Evolutionary conservation across 2,329 filamentous ascomycete species (phyloP), one percentile per base, ranked within the genome.

Genomic region (Metarhizium brunneum): DNA sequence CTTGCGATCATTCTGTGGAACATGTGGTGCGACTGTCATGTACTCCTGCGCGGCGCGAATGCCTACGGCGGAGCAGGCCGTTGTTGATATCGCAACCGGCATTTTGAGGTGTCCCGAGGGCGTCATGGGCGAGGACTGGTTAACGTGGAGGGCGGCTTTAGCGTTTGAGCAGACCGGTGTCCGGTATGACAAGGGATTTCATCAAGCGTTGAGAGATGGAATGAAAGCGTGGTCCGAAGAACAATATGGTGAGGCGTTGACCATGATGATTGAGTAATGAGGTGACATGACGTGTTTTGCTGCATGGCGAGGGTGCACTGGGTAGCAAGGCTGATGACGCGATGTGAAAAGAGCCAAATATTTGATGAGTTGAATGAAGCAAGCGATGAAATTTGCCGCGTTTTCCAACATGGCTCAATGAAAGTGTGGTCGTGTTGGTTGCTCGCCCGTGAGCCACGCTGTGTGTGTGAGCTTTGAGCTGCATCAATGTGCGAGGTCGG

Each of bases 21-120:
- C 59, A 2, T 80, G 77, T 51, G 75, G 76, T 2, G 76, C 77
- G 2, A 77, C 72, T 0, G 64, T 74, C 13, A 73, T 78, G 52
- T 73, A 63, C 50, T 62, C 64, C 4, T 58, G 58, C 29, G 65
- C 65, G 3, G 56, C 61, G 0, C 61, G 69, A 42, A 64, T 60
- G 5, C 64, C 65, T 8, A 59, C 59, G 2, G 67, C 65, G n/a
- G 60, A 66, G 29, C 62, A 66, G 55, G 64, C 68, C 45, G 55
- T 78, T 10, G 65, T 76, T 1, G 72, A 76, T 50, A 55, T 79
- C 2, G 70, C 76, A 0, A 69, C 71, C 1, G 76, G 76, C 1
- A 63, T 79, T 2, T 56, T 80, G 54, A 66, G 74, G 54, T 74
- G 74, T 3, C 72, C 73, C 0, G 74, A 75, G 55, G 76, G 76